Evolutionary conservation across 768 basidiomycete species (phyloP), one percentile per base, ranked within the genome.

Genomic region (Psilocybe cyanescens): DNA sequence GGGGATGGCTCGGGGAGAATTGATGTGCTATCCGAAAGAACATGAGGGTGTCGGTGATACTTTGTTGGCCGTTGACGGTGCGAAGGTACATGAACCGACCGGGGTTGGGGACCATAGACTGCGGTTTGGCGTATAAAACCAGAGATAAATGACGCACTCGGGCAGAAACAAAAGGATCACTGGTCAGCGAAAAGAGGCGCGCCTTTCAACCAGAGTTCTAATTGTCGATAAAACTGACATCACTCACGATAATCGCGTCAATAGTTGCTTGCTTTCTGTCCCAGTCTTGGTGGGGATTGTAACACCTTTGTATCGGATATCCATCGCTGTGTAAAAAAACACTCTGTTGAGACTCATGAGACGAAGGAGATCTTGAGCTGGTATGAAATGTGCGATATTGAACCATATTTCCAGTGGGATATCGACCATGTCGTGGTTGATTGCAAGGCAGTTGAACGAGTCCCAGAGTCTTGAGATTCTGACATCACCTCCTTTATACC

Each of bases 371-470:
- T 55, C 51, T 5, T 60, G 51, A 6, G 44, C 53, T n/a, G 44
- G 35, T 5, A 60, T 41, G 24, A 60, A 55, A n/a, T 45, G 12
- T 7, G 28, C 59, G 46, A 60, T 48, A 29, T 37, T 46, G 44
- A 55, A 45, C 59, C 59, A 60, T 35, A 60, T 60, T 47, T 55
- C 59, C 17, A 45, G 59, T 16, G 53, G 53, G 19, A 60, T 29
- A 17, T 52, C 44, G 49, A 39, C 50, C 58, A 54, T 55, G 17
- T 53, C n/a, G 52, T 37, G 52, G 50, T 14, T 24, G 57, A 17
- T 29, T 1, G 8, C 33, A 35, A 58, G 39, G 33, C 3, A n/a
- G 47, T 12, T 31, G 16, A 24, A 37, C n/a, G 7, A 33, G 17
- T 48, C 44, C 45, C 45, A 33, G 8, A 35, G 31, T 16, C n/a